A percentile compares a stretch with the other conserved stretches of the same genome.
These are phyloP conservation scores for Nitzschia inconspicua DNA, from an alignment of 108 stramenopile species.

Conservation along the genomic window DNA sequence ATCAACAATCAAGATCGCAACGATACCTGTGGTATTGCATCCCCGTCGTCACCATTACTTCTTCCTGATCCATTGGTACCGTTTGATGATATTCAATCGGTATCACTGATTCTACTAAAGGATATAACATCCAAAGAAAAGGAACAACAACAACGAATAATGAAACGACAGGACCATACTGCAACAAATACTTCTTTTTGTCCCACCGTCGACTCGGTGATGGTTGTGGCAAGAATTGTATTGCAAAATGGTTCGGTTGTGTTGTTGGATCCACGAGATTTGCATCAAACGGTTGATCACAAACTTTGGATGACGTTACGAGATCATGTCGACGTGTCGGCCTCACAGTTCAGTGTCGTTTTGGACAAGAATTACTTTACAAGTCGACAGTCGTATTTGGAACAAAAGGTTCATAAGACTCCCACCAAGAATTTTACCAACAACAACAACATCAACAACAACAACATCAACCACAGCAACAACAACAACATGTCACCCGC, in stretches of 20 bases:
- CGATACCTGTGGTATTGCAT: not conserved
- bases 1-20: too few relatives aligned
- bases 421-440: not conserved
- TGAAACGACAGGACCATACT: too few relatives aligned
- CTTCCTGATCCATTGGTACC: constrained; percentile 1
- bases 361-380: constrained; percentile 26
- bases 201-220: too few relatives aligned
- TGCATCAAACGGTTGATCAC: constrained; percentile 27
- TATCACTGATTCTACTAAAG: not conserved
- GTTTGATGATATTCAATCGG: not conserved
- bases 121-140: too few relatives aligned
- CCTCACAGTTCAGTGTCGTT: constrained; percentile 29
- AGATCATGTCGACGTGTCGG: constrained; percentile 24
- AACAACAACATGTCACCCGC: constrained; percentile 4
- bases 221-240: not conserved
- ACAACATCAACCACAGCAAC: not conserved
- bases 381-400: constrained; percentile 24
- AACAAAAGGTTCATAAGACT: constrained; percentile 7
- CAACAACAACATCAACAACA: not conserved
- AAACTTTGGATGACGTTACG: constrained; percentile 28
- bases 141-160: too few relatives aligned
- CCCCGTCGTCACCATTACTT: not conserved
- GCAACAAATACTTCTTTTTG: too few relatives aligned
- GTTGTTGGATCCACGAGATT: constrained; percentile 7
- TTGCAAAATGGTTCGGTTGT: not conserved